Percentiles rank a stretch among this genome's conserved stretches.
Evolutionary conservation across 1,284 basidiomycete species (phyloP).

Genomic region (Trichosporon sp.): DNA sequence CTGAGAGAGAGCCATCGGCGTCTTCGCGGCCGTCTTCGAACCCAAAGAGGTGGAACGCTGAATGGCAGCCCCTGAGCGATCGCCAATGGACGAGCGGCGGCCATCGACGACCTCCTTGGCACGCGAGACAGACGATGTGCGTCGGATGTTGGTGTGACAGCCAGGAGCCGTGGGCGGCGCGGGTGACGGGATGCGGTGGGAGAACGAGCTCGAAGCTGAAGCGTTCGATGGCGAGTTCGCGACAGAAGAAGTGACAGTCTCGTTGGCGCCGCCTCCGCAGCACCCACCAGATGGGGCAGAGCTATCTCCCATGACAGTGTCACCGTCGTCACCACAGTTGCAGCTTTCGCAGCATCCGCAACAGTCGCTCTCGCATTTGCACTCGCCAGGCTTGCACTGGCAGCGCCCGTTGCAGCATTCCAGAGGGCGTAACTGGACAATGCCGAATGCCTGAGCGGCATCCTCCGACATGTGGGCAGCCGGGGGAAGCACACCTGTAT

Average conservation of each 20-base stretch:
- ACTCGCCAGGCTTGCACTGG: constrained; percentile 53
- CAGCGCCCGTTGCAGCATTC: constrained; percentile 57
- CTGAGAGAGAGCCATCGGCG: constrained; percentile 38
- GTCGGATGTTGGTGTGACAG: constrained; percentile 20
- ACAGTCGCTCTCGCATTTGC: constrained; percentile 55
- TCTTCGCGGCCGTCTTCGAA: constrained; percentile 40
- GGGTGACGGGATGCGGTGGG: constrained; percentile 23
- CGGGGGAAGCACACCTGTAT: constrained; percentile 49
- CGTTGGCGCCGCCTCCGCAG: constrained; percentile 22
- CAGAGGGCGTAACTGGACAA: constrained; percentile 53
- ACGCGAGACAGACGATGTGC: constrained; percentile 32
- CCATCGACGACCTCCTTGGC: constrained; percentile 30
- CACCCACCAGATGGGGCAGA: constrained; percentile 20
- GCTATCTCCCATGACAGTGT: constrained; percentile 33
- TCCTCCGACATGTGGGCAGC: constrained; percentile 44
- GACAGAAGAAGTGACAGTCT: constrained; percentile 19
- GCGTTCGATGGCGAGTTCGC: constrained; percentile 14
- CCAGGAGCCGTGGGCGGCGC: constrained; percentile 22
- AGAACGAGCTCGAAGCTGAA: constrained; percentile 15
- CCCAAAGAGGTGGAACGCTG: constrained; percentile 40
- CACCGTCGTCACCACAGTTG: constrained; percentile 48
- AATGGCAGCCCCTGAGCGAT: constrained; percentile 19
- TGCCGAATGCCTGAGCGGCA: constrained; percentile 46
- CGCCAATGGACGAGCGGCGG: background rate
- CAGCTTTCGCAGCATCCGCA: constrained; percentile 56